Conservation (phyloP, 805 yeast genomes). For the Candida easanensis region DNA sequence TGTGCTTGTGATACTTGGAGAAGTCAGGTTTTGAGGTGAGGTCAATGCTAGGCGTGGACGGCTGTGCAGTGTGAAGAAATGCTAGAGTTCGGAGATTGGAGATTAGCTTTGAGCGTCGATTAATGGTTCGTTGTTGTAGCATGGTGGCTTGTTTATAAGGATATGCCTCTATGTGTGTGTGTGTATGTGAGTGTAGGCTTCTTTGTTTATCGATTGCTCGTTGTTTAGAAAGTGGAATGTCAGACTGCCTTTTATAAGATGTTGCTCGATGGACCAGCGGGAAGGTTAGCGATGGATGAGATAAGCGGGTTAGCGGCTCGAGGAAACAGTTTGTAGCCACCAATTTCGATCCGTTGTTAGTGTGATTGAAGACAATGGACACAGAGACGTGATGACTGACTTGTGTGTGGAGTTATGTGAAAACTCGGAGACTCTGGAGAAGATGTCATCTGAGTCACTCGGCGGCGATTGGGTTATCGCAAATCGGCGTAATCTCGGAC, state of each 20-base stretch:
- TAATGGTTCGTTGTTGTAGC: neutral
- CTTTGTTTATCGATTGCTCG: neutral
- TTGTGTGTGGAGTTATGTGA: neutral
- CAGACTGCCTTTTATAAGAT: too few relatives aligned
- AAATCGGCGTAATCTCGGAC: constrained; percentile 1
- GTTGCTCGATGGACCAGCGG: neutral
- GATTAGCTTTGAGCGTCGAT: neutral
- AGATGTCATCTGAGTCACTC: constrained; percentile 1
- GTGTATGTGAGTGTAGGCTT: neutral
- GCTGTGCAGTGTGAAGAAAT: neutral
- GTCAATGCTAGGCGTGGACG: constrained; percentile 6
- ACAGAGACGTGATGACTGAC: neutral
- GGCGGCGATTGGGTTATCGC: constrained; percentile 1
- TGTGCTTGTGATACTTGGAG: constrained; percentile 33
- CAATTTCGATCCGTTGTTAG: neutral
- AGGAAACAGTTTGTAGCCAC: neutral
- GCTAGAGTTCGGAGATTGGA: neutral
- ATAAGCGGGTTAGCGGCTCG: neutral
- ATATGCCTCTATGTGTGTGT: neutral
- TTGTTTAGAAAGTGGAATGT: too few relatives aligned
- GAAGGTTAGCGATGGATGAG: neutral
- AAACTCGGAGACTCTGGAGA: neutral
- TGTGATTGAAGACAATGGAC: neutral
- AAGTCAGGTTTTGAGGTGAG: constrained; percentile 30
- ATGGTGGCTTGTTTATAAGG: neutral